phyloP scores from a whole-genome alignment of 2,329 filamentous ascomycete genomes.

The Hypomyces perniciosus region DNA sequence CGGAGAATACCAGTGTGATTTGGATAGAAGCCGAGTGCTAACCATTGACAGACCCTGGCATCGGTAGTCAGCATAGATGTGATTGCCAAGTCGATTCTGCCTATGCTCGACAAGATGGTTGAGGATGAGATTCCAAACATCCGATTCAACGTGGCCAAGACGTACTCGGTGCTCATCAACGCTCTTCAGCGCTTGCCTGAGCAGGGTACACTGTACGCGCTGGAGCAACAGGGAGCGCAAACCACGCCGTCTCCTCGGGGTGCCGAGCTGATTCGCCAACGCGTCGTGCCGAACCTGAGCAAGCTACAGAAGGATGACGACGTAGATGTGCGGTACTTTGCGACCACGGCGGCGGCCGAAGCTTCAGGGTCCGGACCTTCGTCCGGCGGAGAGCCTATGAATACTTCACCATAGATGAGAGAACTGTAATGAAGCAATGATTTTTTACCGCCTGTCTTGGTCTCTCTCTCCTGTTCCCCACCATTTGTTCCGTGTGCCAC shows the following conservation, averaged over 20 bases:
- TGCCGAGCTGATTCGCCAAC: slow-evolving; percentile 75
- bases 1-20: background rate
- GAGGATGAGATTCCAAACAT: slow-evolving; percentile 97
- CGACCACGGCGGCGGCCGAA: slow-evolving; percentile 73
- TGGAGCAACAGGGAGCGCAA: slow-evolving; percentile 70
- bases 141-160: slow-evolving; percentile 98
- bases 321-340: slow-evolving; percentile 97
- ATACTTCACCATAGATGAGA: slow-evolving; percentile 57
- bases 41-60: slow-evolving; percentile 67
- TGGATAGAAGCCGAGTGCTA: background rate
- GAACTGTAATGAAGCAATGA: slow-evolving; percentile 47
- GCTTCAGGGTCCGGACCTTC: slow-evolving; percentile 35
- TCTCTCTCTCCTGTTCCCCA: background rate
- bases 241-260: slow-evolving; percentile 62
- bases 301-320: slow-evolving; percentile 97
- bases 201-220: slow-evolving; percentile 74
- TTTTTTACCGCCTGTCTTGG: slow-evolving; percentile 27
- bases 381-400: slow-evolving; percentile 53
- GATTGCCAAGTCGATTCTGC: slow-evolving; percentile 86
- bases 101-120: slow-evolving; percentile 92
- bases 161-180: slow-evolving; percentile 82
- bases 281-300: slow-evolving; percentile 82
- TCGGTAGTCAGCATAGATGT: slow-evolving; percentile 90
- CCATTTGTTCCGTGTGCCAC: background rate
- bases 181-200: slow-evolving; percentile 89